Evolutionary conservation across 768 basidiomycete genomes (phyloP).

Genomic region (Auricularia sp.): DNA sequence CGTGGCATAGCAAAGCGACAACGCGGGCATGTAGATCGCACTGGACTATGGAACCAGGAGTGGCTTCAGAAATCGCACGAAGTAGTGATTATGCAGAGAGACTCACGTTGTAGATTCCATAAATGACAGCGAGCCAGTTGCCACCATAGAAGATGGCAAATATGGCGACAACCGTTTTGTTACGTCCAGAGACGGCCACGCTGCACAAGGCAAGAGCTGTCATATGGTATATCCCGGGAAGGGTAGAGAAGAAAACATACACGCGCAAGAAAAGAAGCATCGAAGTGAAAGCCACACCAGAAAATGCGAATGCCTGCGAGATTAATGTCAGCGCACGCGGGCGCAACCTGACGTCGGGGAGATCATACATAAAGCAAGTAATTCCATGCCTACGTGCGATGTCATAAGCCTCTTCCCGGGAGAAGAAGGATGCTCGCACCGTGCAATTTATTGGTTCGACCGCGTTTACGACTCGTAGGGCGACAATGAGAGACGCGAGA

Average conservation of each 20-base stretch:
- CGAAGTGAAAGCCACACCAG: background rate
- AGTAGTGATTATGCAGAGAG: background rate
- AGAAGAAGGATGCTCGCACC: background rate
- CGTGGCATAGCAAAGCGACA: background rate
- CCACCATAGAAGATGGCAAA: background rate
- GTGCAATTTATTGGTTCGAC: background rate
- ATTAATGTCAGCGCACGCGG: background rate
- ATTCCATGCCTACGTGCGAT: background rate
- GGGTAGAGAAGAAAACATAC: background rate
- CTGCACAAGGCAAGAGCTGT: background rate
- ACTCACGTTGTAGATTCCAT: background rate
- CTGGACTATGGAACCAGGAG: background rate
- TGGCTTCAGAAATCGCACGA: background rate
- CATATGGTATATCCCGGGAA: background rate
- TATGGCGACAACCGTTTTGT: background rate
- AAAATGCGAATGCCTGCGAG: background rate
- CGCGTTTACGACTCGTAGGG: background rate
- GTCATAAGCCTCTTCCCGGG: background rate
- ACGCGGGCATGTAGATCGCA: background rate
- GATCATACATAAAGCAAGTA: background rate
- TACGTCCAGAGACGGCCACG: background rate
- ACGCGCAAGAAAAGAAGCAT: background rate
- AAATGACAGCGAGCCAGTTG: background rate
- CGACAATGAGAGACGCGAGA: background rate
- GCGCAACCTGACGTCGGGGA: background rate